A percentile compares a stretch with the other conserved stretches of the same genome.
Evolutionary conservation across 2,329 filamentous ascomycete species (phyloP).

Genomic region (Chalara sp.): DNA sequence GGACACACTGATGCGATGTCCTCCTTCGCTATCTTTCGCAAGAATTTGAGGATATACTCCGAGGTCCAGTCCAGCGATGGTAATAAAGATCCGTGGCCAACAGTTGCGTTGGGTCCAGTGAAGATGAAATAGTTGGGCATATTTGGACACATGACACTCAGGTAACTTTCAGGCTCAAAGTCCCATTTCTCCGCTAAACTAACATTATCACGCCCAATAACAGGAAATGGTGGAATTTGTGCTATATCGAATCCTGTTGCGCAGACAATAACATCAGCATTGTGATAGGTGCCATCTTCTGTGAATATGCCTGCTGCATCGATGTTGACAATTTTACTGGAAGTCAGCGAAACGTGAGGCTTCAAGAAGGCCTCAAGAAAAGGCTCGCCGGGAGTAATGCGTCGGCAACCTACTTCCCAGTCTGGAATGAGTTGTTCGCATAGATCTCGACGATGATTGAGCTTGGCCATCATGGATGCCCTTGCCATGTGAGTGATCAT

Average conservation of each 20-base stretch:
- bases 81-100: conserved; percentile 20
- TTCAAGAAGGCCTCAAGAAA: neutral
- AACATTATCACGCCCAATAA: conserved; percentile 10
- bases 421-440: neutral
- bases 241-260: conserved; percentile 26
- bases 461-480: neutral
- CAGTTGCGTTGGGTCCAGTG: conserved; percentile 10
- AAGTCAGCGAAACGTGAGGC: neutral
- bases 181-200: conserved; percentile 18
- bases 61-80: conserved; percentile 24
- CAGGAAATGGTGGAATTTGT: conserved; percentile 12
- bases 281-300: neutral
- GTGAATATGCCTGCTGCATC: neutral
- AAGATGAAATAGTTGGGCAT: conserved; percentile 16
- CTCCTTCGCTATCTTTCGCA: conserved; percentile 26
- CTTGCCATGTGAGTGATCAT: neutral
- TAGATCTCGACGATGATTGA: neutral
- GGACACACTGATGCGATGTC: conserved; percentile 28
- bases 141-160: conserved; percentile 7
- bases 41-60: conserved; percentile 28
- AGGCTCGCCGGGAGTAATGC: neutral
- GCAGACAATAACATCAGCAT: conserved; percentile 14
- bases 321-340: neutral
- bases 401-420: neutral
- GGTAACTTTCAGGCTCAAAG: conserved; percentile 15